These are phyloP conservation scores for Wickerhamiella kazuoi DNA, from an alignment of 805 yeast genomes.

Conservation along the genomic window DNA sequence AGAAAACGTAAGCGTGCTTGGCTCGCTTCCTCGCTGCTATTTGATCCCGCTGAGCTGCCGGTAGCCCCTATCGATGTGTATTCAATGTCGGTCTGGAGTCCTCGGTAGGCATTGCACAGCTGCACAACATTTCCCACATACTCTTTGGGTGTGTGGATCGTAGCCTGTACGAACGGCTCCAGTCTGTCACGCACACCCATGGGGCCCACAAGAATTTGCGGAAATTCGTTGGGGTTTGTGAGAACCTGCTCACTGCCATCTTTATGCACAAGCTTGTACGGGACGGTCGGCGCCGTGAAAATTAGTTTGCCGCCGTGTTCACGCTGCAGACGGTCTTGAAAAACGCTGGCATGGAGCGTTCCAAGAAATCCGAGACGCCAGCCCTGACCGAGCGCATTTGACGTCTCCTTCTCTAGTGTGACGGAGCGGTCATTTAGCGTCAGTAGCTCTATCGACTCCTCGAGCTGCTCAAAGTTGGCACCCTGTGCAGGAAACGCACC, in stretches of 20 bases:
- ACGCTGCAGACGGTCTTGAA: slow-evolving; percentile 75
- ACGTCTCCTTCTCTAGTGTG: slow-evolving; percentile 72
- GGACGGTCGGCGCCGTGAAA: slow-evolving; percentile 91
- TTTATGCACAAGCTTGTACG: slow-evolving; percentile 55
- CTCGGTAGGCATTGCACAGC: slow-evolving; percentile 70
- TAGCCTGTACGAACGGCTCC: slow-evolving; percentile 82
- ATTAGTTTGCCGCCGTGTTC: slow-evolving; percentile 89
- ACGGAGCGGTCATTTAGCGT: slow-evolving; percentile 88
- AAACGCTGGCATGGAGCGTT: slow-evolving; percentile 86
- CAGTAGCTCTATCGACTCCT: slow-evolving; percentile 74
- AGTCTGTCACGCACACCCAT: slow-evolving; percentile 10
- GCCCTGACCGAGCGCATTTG: slow-evolving; percentile 90
- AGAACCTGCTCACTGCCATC: slow-evolving; percentile 50
- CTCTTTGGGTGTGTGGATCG: slow-evolving; percentile 81
- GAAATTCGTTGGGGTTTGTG: slow-evolving; percentile 88
- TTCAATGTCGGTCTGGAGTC: slow-evolving; percentile 61
- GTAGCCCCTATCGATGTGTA: too few species aligned
- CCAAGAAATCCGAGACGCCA: slow-evolving; percentile 96
- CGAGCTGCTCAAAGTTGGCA: slow-evolving; percentile 68
- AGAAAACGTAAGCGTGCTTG: slow-evolving; percentile 68
- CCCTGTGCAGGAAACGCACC: slow-evolving; percentile 98
- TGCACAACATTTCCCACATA: slow-evolving; percentile 75
- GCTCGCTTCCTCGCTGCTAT: too few species aligned
- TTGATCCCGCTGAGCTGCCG: too few species aligned
- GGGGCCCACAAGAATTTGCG: slow-evolving; percentile 30